phyloP scores from a whole-genome alignment of 108 stramenopile genomes.

The Seminavis robusta region DNA sequence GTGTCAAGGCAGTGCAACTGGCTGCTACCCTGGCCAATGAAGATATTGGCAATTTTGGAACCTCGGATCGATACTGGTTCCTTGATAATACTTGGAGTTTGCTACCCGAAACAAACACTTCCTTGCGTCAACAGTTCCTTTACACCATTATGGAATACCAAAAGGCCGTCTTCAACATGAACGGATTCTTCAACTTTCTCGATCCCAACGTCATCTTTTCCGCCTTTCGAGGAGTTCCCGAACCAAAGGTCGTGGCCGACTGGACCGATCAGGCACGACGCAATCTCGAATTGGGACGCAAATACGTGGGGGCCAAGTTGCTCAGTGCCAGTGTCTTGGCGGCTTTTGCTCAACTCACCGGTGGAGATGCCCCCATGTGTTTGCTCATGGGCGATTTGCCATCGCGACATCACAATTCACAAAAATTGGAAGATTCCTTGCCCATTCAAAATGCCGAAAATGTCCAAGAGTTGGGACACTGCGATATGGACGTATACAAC shows the following conservation, averaged over 20 bases:
- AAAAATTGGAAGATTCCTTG: neutral
- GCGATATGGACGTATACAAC: conserved; percentile 36
- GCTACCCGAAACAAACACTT: conserved; percentile 44
- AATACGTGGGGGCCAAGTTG: conserved; percentile 49
- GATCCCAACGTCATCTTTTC: conserved; percentile 29
- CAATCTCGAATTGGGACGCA: conserved; percentile 33
- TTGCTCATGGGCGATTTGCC: conserved; percentile 50
- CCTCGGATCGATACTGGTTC: conserved; percentile 32
- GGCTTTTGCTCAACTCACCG: conserved; percentile 50
- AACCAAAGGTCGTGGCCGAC: conserved; percentile 9
- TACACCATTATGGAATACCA: conserved; percentile 41
- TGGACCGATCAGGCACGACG: conserved; percentile 2
- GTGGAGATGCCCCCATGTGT: conserved; percentile 54
- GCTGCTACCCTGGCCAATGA: conserved; percentile 31
- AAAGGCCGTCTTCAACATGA: conserved; percentile 40
- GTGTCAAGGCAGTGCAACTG: conserved; percentile 35
- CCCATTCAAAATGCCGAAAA: conserved; percentile 1
- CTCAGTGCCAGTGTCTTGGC: conserved; percentile 29
- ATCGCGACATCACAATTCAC: conserved; percentile 1
- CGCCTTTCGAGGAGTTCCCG: conserved; percentile 28
- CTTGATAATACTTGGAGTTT: conserved; percentile 58
- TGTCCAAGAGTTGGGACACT: too few species aligned
- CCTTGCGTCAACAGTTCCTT: conserved; percentile 33
- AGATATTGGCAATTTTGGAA: conserved; percentile 48
- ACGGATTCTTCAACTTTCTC: conserved; percentile 43